Base-by-base conservation (phyloP, 2,329 filamentous ascomycete species). In the Sporothrix brasiliensis region DNA sequence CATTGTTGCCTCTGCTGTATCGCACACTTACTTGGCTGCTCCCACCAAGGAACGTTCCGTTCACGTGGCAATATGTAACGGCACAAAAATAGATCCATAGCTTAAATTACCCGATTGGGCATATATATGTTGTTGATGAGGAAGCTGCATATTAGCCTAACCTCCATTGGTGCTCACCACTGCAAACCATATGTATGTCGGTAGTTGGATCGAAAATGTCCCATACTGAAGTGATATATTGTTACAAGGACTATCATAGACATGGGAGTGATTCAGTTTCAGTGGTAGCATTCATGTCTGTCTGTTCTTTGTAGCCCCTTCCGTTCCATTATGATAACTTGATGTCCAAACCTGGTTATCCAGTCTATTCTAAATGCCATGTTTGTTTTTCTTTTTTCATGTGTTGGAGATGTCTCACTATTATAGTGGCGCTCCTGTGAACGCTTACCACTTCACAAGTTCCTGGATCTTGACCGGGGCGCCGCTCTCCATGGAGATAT, bases 391-490 rank as follows among this genome's bases (percentile, higher is more conserved):
- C 10, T 30, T 5, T 6, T 7, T 16, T 30, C n/a, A 19, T 34
- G 53, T 34, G 6, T 34, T 34, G 34, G 34, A 34, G 34, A 34
- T 9, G 34, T 34, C 6, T 34, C 6, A 2, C 34, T 9, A 14
- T 14, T 16, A 3, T 19, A 19, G 1, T 49, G 44, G 4, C 16
- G 13, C 44, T 19, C 44, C 44, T 19, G 6, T 53, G 19, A 10
- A 30, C 7, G 19, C 4, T 27, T 69, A 69, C 67, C 67, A 69
- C 24, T 61, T 47, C 4, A 85, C 67, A 4, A 85, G 79, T 68
- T 88, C 86, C 66, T 87, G 83, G 0, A 88, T 85, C 49, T 83
- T 83, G 0, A 89, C 83, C 0, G 85, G 83, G 71, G 87, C 82
- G 0, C 86, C 86, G 0, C 84, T 88, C 0, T 82, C 82, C 27